These are phyloP conservation scores for Prinsepia uniflora DNA, from an alignment of 306 rosid species.

Conservation along the genomic window DNA sequence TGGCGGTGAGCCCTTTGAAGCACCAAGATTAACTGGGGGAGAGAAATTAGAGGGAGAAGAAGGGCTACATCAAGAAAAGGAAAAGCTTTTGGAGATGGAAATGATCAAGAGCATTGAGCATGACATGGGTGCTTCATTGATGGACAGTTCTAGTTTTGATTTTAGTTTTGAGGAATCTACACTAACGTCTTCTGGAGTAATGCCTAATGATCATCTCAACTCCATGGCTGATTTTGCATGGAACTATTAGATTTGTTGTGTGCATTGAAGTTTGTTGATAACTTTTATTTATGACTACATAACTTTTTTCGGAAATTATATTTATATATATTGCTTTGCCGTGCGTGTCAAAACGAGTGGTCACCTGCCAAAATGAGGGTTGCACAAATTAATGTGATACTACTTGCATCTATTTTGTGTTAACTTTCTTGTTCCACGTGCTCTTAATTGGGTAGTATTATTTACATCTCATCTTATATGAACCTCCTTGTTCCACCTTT, in stretches of 20 bases:
- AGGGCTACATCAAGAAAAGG: constrained; percentile 23
- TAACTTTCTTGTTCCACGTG: no score
- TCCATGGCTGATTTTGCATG: constrained; percentile 58
- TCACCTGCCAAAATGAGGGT: no score
- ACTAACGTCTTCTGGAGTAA: constrained; percentile 38
- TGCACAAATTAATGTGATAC: no score
- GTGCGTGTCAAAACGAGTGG: no score
- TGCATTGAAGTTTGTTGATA: not conserved
- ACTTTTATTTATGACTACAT: no score
- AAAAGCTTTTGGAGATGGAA: constrained; percentile 29
- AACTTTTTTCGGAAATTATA: no score
- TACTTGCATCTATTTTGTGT: no score
- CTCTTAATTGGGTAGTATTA: no score
- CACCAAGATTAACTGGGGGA: constrained; percentile 14
- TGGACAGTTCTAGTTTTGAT: constrained; percentile 45
- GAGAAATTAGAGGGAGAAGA: constrained; percentile 10
- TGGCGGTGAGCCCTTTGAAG: constrained; percentile 25
- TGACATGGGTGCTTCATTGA: constrained; percentile 22
- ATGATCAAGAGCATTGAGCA: constrained; percentile 20
- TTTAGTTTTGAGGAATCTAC: constrained; percentile 57
- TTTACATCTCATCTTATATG: no score
- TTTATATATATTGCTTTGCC: no score
- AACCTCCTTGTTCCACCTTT: no score
- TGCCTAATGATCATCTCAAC: constrained; percentile 42
- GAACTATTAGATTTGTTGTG: constrained; percentile 39